Base-by-base conservation (phyloP, 2,329 filamentous ascomycete genomes). In the Hypoxylon sp. region DNA sequence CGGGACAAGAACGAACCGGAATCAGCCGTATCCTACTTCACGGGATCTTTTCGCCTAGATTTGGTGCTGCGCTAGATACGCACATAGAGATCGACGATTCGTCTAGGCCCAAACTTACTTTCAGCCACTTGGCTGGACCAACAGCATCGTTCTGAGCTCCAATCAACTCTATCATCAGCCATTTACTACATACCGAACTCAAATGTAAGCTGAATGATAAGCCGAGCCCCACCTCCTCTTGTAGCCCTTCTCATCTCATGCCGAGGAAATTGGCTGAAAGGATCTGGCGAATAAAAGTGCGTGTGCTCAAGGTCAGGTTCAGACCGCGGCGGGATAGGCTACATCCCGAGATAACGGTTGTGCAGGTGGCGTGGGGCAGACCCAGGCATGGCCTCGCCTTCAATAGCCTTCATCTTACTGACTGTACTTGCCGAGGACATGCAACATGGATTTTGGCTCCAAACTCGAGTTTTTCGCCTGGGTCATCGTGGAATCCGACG, bases 291-390 rank as follows among this genome's bases (percentile, higher is more conserved):
- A 65, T 68, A 54, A 52, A 45, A 63, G 50, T 25, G 14, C 25
- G 16, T 21, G 6, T 16, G 5, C 41, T 29, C 30, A 39, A 41
- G 32, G 27, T 45, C 58, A 21, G 48, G n/a, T 37, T 60, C 21
- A 39, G 39, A 23, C 39, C 39, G 34, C 48, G 34, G 29, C 43
- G 51, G 23, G 46, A 60, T 61, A 43, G 50, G 55, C 29, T 19
- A 32, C 53, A n/a, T 58, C 12, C 54, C n/a, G 43, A 64, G 56
- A 67, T 61, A 67, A 64, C 25, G 51, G 39, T 7, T 63, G 58
- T 60, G n/a, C n/a, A n/a, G n/a, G n/a, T n/a, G 51, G 30, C 61
- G 58, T 60, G 19, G 27, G 30, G 11, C n/a, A 43, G 54, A 27
- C 23, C 27, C 32, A 3, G 7, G 27, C 39, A 51, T 51, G 16